phyloP scores from a whole-genome alignment of 2,329 filamentous ascomycete species.

The Calonectria crousiana region DNA sequence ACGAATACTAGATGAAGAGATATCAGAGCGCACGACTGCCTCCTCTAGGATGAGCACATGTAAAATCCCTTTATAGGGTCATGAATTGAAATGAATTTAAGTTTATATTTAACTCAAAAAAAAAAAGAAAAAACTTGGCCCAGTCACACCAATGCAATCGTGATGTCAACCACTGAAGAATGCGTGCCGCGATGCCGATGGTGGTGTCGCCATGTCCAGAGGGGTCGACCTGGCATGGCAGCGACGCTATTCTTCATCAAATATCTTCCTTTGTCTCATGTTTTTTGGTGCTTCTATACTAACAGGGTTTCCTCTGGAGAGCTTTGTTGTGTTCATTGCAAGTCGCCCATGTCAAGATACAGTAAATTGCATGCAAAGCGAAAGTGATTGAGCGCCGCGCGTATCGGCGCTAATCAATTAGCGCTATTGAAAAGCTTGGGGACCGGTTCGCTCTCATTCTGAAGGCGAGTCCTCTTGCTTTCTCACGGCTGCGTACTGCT shows the following conservation, averaged over 20 bases:
- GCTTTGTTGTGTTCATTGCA: no score
- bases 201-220: not conserved
- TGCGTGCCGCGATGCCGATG: not conserved
- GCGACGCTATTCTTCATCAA: not conserved
- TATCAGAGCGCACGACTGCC: no score
- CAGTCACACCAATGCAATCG: not conserved
- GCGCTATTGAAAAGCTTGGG: not conserved
- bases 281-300: not conserved
- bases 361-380: not conserved
- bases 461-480: not conserved
- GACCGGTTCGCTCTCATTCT: not conserved
- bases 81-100: constrained; percentile 16
- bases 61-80: constrained; percentile 5
- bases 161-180: not conserved
- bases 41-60: not conserved
- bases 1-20: not conserved
- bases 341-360: not conserved
- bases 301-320: not conserved
- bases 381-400: not conserved
- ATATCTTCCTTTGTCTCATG: not conserved
- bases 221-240: not conserved
- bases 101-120: constrained; percentile 13
- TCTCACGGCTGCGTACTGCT: not conserved
- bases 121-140: no score
- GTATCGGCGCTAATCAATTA: not conserved